A percentile compares a stretch with the other conserved stretches of the same genome.
Conservation (phyloP, 2,329 filamentous ascomycete species). For the Eurotiales sp. region DNA sequence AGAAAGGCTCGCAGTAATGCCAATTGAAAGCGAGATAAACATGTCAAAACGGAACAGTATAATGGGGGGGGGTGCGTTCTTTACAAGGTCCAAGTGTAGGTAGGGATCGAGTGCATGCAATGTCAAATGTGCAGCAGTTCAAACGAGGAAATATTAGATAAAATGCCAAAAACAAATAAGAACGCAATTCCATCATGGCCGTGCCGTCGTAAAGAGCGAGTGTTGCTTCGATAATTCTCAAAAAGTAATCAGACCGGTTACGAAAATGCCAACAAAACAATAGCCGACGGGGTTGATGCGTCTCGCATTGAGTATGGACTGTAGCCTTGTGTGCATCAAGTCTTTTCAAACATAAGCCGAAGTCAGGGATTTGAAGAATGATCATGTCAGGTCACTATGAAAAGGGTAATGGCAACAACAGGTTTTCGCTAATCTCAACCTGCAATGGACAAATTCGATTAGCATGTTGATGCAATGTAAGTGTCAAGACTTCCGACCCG, state of each 20-base stretch:
- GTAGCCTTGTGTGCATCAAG: neutral
- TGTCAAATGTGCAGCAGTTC: neutral
- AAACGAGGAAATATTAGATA: slow-evolving; percentile 1
- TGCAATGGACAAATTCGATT: slow-evolving; percentile 26
- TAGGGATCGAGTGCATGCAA: neutral
- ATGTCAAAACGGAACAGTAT: neutral
- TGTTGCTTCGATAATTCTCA: slow-evolving; percentile 12
- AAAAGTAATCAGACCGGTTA: slow-evolving; percentile 12
- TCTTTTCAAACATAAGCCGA: neutral
- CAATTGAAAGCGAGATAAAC: neutral
- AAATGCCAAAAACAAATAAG: slow-evolving; percentile 10
- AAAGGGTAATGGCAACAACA: slow-evolving; percentile 6
- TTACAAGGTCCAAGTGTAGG: neutral
- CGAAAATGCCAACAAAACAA: slow-evolving; percentile 12
- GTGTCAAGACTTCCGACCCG: slow-evolving; percentile 28
- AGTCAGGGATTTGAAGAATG: neutral
- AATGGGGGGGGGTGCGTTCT: neutral
- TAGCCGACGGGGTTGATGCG: slow-evolving; percentile 5
- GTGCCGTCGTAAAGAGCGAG: slow-evolving; percentile 18
- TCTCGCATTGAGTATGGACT: neutral
- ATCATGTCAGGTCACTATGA: neutral
- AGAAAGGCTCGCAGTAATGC: neutral
- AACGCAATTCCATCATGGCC: slow-evolving; percentile 18
- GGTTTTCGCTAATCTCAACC: slow-evolving; percentile 28
- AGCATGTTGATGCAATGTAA: slow-evolving; percentile 17